Conservation (phyloP, 2,329 filamentous ascomycete species). For the Aurifilum marmelostoma region DNA sequence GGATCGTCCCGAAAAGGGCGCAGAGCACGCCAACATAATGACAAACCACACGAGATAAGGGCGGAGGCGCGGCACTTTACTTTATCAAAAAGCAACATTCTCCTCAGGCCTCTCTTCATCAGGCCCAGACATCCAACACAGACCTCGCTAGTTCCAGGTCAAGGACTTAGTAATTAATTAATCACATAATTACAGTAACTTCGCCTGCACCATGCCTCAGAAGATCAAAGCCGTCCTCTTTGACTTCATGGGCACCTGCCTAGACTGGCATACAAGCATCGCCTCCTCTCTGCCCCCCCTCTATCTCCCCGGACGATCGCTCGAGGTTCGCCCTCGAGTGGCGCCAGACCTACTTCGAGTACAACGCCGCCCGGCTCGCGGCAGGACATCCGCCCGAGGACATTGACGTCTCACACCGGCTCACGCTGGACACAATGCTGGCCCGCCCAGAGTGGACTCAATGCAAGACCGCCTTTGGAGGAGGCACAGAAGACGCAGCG, state of each 20-base stretch:
- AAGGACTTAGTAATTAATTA: no score
- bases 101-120: not conserved
- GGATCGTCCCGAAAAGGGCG: not conserved
- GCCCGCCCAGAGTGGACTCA: constrained; percentile 30
- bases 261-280: constrained; percentile 54
- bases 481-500: not conserved
- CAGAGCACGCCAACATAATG: not conserved
- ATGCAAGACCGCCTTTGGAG: constrained; percentile 23
- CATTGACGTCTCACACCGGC: constrained; percentile 54
- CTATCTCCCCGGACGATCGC: constrained; percentile 37
- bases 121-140: no score
- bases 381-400: constrained; percentile 46
- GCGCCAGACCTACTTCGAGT: constrained; percentile 53
- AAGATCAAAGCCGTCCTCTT: constrained; percentile 53
- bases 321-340: constrained; percentile 53
- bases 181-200: not conserved
- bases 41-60: not conserved
- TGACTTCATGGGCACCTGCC: constrained; percentile 62
- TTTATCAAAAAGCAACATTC: not conserved
- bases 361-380: constrained; percentile 44
- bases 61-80: not conserved
- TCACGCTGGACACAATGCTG: constrained; percentile 45
- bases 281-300: constrained; percentile 40
- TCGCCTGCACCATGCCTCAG: not conserved
- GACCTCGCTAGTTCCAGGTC: no score